Base-by-base conservation (phyloP, 2,329 filamentous ascomycete species). In the Cladophialophora carrionii region DNA sequence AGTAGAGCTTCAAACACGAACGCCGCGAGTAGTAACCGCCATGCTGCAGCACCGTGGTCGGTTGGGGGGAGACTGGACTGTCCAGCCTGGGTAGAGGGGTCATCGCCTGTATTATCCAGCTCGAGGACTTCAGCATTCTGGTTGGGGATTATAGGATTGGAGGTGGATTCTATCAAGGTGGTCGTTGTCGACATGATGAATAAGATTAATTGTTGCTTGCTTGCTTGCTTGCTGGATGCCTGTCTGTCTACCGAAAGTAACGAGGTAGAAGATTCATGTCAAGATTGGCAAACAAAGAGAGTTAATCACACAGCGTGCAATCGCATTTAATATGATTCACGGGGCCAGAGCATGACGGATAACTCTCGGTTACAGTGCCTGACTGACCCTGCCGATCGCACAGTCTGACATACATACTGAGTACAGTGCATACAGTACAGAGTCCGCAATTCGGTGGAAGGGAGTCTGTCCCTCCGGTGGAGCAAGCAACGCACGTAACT, bases 1-100 rank as follows among this genome's bases (percentile, higher is more conserved):
- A 72, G 64, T 3, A 72, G 41, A 5, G 69, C 60, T 51, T 72
- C 70, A 58, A 72, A 72, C 14, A 71, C 55, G 51, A 67, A 72
- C 3, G 70, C 69, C 12, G 63, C 52, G 20, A 68, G 24, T 2
- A 72, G 55, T 3, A 72, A 46, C 32, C 64, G 32, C 70, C 70
- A 72, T 32, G 70, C 70, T 49, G 64, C 63, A 8, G n/a, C 12
- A 22, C 70, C 70, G 10, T 58, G n/a, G 41, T 71, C 70, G 17
- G 57, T 34, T 14, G 65, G 69, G 8, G 34, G 12, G 31, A 69
- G 51, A 3, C 22, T 54, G 29, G 24, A 52, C 43, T 54, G 48
- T 20, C 61, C 49, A 41, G 59, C 20, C 34, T 52, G 20, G n/a
- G 32, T 12, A 10, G 48, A 20, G 32, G 49, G 14, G 26, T 3